These are phyloP conservation scores for Yarrowia yakushimensis DNA, from an alignment of 805 yeast species.

Conservation along the genomic window DNA sequence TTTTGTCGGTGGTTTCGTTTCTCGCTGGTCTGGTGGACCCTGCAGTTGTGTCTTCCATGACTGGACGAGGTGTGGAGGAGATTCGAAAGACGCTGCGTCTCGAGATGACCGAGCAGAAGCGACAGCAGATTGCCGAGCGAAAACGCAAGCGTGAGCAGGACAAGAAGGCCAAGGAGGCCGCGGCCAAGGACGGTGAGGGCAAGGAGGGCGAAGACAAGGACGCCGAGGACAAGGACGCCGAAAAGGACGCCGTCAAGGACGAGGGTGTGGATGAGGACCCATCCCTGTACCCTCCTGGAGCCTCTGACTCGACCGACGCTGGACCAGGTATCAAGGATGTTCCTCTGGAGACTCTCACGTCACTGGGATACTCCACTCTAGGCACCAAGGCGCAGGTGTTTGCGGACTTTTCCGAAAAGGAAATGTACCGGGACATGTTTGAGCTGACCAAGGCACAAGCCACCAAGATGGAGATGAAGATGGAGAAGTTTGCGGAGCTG, in stretches of 20 bases:
- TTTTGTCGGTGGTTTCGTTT: slow-evolving; percentile 86
- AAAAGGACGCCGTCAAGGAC: slow-evolving; percentile 18
- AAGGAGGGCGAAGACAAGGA: slow-evolving; percentile 27
- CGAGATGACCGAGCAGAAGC: slow-evolving; percentile 11
- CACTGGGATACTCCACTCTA: slow-evolving; percentile 18
- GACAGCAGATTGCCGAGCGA: slow-evolving; percentile 6
- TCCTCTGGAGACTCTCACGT: slow-evolving; percentile 18
- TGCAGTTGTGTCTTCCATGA: slow-evolving; percentile 78
- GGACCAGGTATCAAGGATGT: slow-evolving; percentile 20
- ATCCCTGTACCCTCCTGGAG: not conserved
- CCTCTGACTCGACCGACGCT: slow-evolving; percentile 9
- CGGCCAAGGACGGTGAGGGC: not conserved
- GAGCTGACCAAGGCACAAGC: slow-evolving; percentile 68
- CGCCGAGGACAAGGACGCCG: not conserved
- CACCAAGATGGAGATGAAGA: slow-evolving; percentile 68
- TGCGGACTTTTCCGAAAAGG: slow-evolving; percentile 62
- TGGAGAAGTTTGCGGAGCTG: slow-evolving; percentile 59
- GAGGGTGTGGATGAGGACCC: slow-evolving; percentile 3
- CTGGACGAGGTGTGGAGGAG: slow-evolving; percentile 47
- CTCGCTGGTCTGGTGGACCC: slow-evolving; percentile 82
- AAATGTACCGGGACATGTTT: slow-evolving; percentile 53
- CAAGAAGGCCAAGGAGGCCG: slow-evolving; percentile 31
- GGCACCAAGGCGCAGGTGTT: slow-evolving; percentile 26
- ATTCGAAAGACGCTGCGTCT: slow-evolving; percentile 49
- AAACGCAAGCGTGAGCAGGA: slow-evolving; percentile 17